phyloP scores from a whole-genome alignment of 495 filamentous ascomycete species.

The Beverwykella pulmonaria region DNA sequence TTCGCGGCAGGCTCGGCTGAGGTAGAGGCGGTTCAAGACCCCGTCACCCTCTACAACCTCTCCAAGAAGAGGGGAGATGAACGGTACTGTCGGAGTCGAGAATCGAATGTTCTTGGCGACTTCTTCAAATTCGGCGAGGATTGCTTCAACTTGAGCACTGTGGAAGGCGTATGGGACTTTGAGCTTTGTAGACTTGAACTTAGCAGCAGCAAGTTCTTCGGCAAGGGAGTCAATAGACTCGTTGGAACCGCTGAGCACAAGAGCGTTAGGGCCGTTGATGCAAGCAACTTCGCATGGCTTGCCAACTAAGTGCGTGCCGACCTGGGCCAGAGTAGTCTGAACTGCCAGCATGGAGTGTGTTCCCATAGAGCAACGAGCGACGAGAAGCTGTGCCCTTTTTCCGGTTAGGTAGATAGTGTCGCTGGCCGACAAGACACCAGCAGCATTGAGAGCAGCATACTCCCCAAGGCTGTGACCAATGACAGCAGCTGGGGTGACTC shows the following conservation, averaged over 20 bases:
- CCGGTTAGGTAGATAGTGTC: conserved; percentile 50
- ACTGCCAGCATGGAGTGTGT: conserved; percentile 59
- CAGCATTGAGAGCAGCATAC: conserved; percentile 49
- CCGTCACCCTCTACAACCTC: conserved; percentile 32
- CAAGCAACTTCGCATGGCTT: conserved; percentile 53
- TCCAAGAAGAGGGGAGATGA: conserved; percentile 38
- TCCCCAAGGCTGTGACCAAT: conserved; percentile 53
- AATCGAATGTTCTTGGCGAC: conserved; percentile 20
- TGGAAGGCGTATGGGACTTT: conserved; percentile 63
- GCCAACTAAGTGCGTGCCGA: conserved; percentile 43
- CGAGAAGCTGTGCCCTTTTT: conserved; percentile 44
- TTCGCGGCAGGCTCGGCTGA: neutral
- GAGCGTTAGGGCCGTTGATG: conserved; percentile 56
- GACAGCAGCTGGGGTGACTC: conserved; percentile 44
- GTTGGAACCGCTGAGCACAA: conserved; percentile 54
- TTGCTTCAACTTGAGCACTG: conserved; percentile 41
- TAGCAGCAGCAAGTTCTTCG: conserved; percentile 40
- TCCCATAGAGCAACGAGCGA: conserved; percentile 36
- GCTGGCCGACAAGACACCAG: conserved; percentile 47
- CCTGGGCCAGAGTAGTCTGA: conserved; percentile 38
- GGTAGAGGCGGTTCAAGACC: conserved; percentile 34
- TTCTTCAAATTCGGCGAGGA: conserved; percentile 31
- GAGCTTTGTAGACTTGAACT: conserved; percentile 62
- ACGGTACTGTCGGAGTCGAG: conserved; percentile 30
- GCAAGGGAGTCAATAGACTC: conserved; percentile 37